These are phyloP conservation scores for Citrullus amarus DNA, from an alignment of 306 rosid species.

Conservation along the genomic window DNA sequence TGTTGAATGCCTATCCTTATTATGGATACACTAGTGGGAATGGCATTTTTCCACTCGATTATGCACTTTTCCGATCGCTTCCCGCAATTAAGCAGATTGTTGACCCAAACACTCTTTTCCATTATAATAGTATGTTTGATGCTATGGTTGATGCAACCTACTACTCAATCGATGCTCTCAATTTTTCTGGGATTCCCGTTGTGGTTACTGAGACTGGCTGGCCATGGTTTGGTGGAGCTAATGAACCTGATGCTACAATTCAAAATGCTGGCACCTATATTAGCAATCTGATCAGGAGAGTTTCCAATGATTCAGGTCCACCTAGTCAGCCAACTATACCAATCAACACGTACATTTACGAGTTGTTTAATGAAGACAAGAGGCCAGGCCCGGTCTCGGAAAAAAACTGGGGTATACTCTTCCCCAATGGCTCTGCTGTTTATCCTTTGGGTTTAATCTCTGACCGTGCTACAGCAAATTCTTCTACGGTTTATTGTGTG, in stretches of 20 bases:
- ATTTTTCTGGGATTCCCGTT: slow-evolving; percentile 53
- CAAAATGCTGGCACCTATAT: slow-evolving; percentile 58
- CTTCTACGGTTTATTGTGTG: slow-evolving; percentile 60
- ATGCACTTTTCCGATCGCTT: slow-evolving; percentile 70
- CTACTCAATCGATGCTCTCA: slow-evolving; percentile 58
- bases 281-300: slow-evolving; percentile 59
- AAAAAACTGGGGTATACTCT: slow-evolving; percentile 57
- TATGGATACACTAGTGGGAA: slow-evolving; percentile 50
- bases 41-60: slow-evolving; percentile 78
- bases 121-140: slow-evolving; percentile 80
- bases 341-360: slow-evolving; percentile 69
- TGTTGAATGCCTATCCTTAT: slow-evolving; percentile 58
- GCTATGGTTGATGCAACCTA: slow-evolving; percentile 91
- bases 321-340: slow-evolving; percentile 68
- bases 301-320: slow-evolving; percentile 79
- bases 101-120: slow-evolving; percentile 81
- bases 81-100: slow-evolving; percentile 87
- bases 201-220: slow-evolving; percentile 85
- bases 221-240: slow-evolving; percentile 70
- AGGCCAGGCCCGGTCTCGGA: slow-evolving; percentile 69
- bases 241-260: slow-evolving; percentile 64
- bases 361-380: slow-evolving; percentile 86
- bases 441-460: slow-evolving; percentile 48
- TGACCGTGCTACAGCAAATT: slow-evolving; percentile 28
- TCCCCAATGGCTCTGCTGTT: slow-evolving; percentile 51